Base-by-base conservation (phyloP, 192 early-diverging fungal genomes). In the Entomortierella beljakovae region DNA sequence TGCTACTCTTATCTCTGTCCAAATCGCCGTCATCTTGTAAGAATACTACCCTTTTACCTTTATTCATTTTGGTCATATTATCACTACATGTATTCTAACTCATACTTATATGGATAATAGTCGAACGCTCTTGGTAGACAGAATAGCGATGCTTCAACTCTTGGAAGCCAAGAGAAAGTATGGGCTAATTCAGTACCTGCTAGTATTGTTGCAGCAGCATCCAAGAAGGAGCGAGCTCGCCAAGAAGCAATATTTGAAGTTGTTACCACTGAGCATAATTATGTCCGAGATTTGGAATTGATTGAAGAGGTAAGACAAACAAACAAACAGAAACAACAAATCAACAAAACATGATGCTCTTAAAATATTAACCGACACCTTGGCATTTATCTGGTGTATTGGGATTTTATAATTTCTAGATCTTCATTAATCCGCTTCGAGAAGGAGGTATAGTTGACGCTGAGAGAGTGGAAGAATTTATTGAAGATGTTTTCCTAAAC, bases 201-300 rank as follows among this genome's bases (percentile, higher is more conserved):
- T 56, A 90, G 93, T 43, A 71, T 98, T 9, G 62, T 91, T 10
- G 90, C 91, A 29, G 88, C 90, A n/a, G 87, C 92, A 8, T 74
- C 83, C 66, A 88, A 89, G 62, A 80, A 89, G 33, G 95, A 96
- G 61, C 87, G 90, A 11, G 88, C 90, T 60, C 85, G 97, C 35
- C 97, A 99, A 65, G 97, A 99, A 82, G 90, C 96, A n/a, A 97
- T 99, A 40, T 94, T 91, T 64, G 97, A 99, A 73, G 90, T 96
- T 6, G 86, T 96, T 25, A 88, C 88, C 64, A 97, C 96, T 1
- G 97, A 99, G 84, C 86, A 85, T 16, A 95, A 96, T 76, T 99
- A 96, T 73, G 89, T 95, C 34, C 83, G 87, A 26, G 97, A 99
- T 90, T 85, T 99, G 33, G 86, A 92, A 40, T 87, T 93, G 38